Evolutionary conservation across 805 yeast species (phyloP), one percentile per base, ranked within the genome.

Genomic region (Lipomyces japonicus): DNA sequence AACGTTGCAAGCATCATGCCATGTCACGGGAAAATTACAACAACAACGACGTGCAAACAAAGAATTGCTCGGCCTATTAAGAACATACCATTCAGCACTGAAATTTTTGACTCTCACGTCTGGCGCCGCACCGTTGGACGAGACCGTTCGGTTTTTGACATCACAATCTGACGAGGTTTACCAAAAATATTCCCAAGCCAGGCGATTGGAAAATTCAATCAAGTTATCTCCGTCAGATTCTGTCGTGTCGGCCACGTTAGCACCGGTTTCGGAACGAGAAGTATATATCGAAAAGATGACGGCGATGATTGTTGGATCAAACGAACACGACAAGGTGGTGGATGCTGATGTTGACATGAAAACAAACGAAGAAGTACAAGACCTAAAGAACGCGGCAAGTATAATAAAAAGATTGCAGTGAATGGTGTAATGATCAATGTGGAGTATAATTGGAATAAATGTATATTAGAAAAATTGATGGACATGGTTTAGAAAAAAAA

Each of bases 201-300:
- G 28, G 14, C 19, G 37, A 21, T 30, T 50, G 34, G 55, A 50
- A 22, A 35, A 22, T n/a, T 35, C 7, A 19, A 39, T 51, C 10
- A 28, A 22, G 26, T 36, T 38, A 10, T 32, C 18, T 2, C 16
- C 39, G 12, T n/a, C 22, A 1, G 48, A 14, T 4, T 19, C 36
- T 36, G 23, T 24, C 12, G 4, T 42, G 22, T 39, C 42, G 10
- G 50, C 24, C 12, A 5, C 26, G 16, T 18, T 18, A n/a, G 18
- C 37, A 5, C 41, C 36, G 21, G 35, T 35, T 7, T 35, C 52
- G 5, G 58, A 51, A 28, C 48, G 58, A 14, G 53, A 47, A 7
- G 41, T 54, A n/a, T 54, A 54, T 28, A 48, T 54, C 22, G 58
- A 54, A 30, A 54, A 44, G 34, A 54, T 54, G 58, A 51, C 58